Evolutionary conservation across 2,329 filamentous ascomycete species (phyloP), one percentile per base, ranked within the genome.

Genomic region (Cercospora zeina): DNA sequence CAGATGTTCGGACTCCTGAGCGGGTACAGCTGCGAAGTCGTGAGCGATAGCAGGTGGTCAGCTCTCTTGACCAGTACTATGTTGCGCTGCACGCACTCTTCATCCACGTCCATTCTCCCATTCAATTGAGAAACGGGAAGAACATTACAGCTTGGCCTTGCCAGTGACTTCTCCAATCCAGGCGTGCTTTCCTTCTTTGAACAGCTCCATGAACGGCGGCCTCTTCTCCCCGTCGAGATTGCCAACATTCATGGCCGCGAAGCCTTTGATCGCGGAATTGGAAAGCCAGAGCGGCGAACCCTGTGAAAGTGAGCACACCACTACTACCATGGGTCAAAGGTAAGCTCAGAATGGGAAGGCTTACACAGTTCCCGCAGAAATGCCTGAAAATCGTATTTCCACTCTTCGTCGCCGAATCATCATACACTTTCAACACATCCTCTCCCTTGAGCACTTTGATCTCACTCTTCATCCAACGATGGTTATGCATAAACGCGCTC

Each of bases 311-410:
- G 11, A 36, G 19, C 33, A 56, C 16, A 49, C 11, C 62, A 9
- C 16, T 7, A 37, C 50, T 56, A 34, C 6, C 9, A n/a, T n/a
- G n/a, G 21, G 4, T 1, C 8, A 8, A 13, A 27, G 27, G 31
- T 11, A 53, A 47, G 39, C 10, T 2, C 3, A 14, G 16, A 8
- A n/a, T 58, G 51, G 13, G 36, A 37, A 36, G 16, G 67, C 69
- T 45, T 67, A 72, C 72, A 62, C 72, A 74, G 19, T 64, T 66
- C 37, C 45, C 42, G 51, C 72, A 74, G 49, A 74, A 74, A 53
- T 67, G 65, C 45, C 72, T 58, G 9, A 53, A 61, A 19, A 74
- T 14, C 33, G 65, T 62, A 14, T 68, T 70, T 5, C 70, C 70
- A 14, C 58, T 68, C 64, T 69, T 69, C 6, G 72, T 73, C 13